phyloP scores from a whole-genome alignment of 1,139 yeast genomes.

The Protomyces inundatus region DNA sequence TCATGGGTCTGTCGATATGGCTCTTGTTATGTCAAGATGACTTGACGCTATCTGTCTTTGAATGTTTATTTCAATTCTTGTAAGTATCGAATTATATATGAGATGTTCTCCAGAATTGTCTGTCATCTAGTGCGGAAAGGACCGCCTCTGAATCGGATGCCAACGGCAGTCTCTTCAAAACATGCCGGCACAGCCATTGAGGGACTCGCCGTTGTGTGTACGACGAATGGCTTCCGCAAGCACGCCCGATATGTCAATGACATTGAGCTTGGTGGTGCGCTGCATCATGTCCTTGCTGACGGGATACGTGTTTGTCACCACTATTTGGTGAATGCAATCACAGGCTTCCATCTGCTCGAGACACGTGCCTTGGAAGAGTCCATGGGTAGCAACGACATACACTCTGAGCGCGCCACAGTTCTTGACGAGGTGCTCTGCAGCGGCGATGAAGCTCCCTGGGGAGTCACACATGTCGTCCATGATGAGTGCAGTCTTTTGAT shows the following conservation, averaged over 20 bases:
- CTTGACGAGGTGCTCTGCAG: slow-evolving; percentile 91
- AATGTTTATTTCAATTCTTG: no score
- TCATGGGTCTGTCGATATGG: no score
- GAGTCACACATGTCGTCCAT: slow-evolving; percentile 96
- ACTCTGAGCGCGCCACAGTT: slow-evolving; percentile 94
- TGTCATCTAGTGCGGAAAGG: no score
- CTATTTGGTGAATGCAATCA: slow-evolving; percentile 76
- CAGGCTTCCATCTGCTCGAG: slow-evolving; percentile 72
- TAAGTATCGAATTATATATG: no score
- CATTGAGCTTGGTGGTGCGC: slow-evolving; percentile 56
- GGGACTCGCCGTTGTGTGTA: slow-evolving; percentile 60
- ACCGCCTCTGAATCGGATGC: no score
- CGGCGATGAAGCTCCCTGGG: slow-evolving; percentile 88
- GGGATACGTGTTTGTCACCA: slow-evolving; percentile 95
- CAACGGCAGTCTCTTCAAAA: background rate
- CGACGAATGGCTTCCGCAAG: slow-evolving; percentile 98
- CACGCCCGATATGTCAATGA: slow-evolving; percentile 89
- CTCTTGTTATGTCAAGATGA: no score
- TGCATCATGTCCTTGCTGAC: slow-evolving; percentile 58
- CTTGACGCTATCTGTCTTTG: no score
- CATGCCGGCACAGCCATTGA: background rate
- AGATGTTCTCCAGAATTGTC: no score
- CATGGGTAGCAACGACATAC: slow-evolving; percentile 91
- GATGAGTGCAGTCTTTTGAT: slow-evolving; percentile 82
- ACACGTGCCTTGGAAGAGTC: slow-evolving; percentile 82